Percentiles rank a stretch among this genome's conserved stretches.
phyloP scores from a whole-genome alignment of 139 green algal species.

The Marvania coccoides region DNA sequence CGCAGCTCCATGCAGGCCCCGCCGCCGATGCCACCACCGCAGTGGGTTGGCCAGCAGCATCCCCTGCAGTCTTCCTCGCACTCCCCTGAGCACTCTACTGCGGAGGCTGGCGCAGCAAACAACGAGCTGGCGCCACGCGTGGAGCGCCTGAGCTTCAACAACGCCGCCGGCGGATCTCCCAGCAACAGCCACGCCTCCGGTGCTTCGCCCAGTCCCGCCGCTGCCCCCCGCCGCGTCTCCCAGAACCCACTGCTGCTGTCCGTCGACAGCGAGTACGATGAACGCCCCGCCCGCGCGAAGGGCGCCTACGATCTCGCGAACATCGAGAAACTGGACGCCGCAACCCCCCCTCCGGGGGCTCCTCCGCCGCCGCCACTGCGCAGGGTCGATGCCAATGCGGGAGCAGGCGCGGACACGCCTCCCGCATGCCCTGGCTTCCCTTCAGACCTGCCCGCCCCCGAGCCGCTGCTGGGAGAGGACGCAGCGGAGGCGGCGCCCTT shows the following conservation, averaged over 20 bases:
- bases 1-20: no score
- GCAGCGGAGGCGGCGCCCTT: constrained; percentile 51
- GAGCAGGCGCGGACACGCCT: not conserved
- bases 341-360: not conserved
- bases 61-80: no score
- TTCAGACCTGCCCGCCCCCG: constrained; percentile 58
- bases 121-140: no score
- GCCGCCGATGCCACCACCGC: no score
- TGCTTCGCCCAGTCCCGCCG: no score
- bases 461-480: constrained; percentile 36
- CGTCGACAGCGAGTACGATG: constrained; percentile 45
- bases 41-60: no score
- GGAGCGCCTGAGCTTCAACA: no score
- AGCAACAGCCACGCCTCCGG: no score
- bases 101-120: no score
- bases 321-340: constrained; percentile 9
- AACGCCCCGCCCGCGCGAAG: constrained; percentile 53
- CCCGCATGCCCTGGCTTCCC: constrained; percentile 49
- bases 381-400: not conserved
- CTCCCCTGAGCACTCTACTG: no score
- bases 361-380: constrained; percentile 1
- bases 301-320: constrained; percentile 26
- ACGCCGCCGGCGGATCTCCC: no score
- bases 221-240: not conserved
- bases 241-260: not conserved